Evolutionary conservation across 2,329 filamentous ascomycete species (phyloP), one percentile per base, ranked within the genome.

Genomic region (Bipolaris gigantea): DNA sequence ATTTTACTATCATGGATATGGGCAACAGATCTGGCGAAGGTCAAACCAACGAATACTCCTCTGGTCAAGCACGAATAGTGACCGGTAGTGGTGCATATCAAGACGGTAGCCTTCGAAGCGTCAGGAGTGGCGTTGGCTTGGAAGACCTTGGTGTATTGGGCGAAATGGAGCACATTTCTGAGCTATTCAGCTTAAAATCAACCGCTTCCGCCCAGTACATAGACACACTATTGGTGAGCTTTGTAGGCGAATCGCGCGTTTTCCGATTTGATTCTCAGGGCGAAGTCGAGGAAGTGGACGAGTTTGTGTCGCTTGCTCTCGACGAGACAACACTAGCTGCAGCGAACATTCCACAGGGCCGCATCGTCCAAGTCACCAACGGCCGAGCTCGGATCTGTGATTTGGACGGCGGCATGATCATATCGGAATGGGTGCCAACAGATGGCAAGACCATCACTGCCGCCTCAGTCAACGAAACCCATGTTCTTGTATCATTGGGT

Each of bases 1-100:
- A 99, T 71, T 97, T 99, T 64, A 88, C 89, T 1, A 85, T 99
- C 15, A 96, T 97, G 91, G 94, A 97, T 67, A 89, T 97, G 81
- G 93, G 92, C 0, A 92, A 91, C 63, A 83, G 90, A 51, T 87
- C 90, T 55, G 88, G 88, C 19, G 89, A 94, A 59, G 85, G 82
- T 8, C 87, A 90, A 16, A 89, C 88, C 3, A 95, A 94, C 66
- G 90, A 94, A 58, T 99, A 96, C 68, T 96, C 92, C 0, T 96
- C 93, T 0, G 94, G 94, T 0, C 93, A 99, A 75, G 92, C 94
- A 41, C 85, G 92, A 35, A 89, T 99, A 56, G 91, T 99, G 10
- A 92, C 93, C 2, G 93, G 92, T 0, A 97, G 92, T 50, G 94
- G 94, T 25, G 92, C 90, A 0, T 94, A 90, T 70, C 87, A 89